Conservation (phyloP, 805 yeast genomes). For the Yarrowia alimentaria region DNA sequence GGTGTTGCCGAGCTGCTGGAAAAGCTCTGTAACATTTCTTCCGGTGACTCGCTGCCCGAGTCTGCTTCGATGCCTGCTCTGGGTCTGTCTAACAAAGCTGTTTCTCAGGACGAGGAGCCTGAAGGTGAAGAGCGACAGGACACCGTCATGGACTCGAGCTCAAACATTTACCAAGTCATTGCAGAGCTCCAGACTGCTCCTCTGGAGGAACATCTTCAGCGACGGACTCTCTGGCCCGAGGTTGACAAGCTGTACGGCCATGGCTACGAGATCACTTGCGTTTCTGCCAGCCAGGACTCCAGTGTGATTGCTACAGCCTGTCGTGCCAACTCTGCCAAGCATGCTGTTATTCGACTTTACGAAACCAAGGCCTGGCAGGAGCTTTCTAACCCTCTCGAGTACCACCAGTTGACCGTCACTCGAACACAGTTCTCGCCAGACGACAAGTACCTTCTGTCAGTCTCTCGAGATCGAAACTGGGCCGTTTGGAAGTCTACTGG, state of each 20-base stretch:
- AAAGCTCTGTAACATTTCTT: constrained; percentile 50
- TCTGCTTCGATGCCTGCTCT: constrained; percentile 89
- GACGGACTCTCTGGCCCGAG: constrained; percentile 94
- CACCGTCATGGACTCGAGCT: constrained; percentile 32
- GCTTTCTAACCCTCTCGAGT: constrained; percentile 54
- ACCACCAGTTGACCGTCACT: constrained; percentile 84
- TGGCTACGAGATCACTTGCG: constrained; percentile 86
- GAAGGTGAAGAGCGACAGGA: constrained; percentile 34
- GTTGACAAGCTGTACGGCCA: constrained; percentile 94
- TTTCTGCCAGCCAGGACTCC: constrained; percentile 67
- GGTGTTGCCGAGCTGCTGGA: constrained; percentile 65
- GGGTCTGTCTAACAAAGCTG: constrained; percentile 81
- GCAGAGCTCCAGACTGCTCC: constrained; percentile 60
- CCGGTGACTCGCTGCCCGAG: constrained; percentile 56
- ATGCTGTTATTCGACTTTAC: constrained; percentile 81
- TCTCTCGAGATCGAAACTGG: constrained; percentile 85
- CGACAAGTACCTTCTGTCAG: constrained; percentile 63
- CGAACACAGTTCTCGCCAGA: constrained; percentile 72
- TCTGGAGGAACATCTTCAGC: constrained; percentile 83
- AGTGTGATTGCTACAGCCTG: constrained; percentile 83
- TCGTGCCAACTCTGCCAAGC: constrained; percentile 75
- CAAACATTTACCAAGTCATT: constrained; percentile 29
- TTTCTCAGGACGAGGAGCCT: constrained; percentile 44
- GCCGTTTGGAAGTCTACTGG: constrained; percentile 61
- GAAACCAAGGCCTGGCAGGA: constrained; percentile 61